Evolutionary conservation across 805 yeast species (phyloP), one percentile per base, ranked within the genome.

Genomic region (Starmerella cellae): DNA sequence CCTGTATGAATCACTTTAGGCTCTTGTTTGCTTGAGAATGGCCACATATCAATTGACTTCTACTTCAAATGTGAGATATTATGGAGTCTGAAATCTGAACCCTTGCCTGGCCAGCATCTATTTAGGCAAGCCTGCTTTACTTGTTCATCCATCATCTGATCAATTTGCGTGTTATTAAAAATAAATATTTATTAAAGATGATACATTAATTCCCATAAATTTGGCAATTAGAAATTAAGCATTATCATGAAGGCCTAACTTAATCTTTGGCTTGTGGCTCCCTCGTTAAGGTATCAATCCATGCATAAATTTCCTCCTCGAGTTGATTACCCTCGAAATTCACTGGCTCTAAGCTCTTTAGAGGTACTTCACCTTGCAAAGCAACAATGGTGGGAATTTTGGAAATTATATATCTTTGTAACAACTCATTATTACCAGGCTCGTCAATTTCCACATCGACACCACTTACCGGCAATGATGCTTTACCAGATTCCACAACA

Each of bases 371-470:
- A 42, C 79, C 79, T 46, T 71, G 65, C 38, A 82, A 67, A 8
- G 79, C 74, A 1, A 83, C 77, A 3, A 82, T 61, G 0, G 79
- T 69, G 2, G 94, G 94, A 4, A 82, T 66, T 27, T 66, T 62
- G 23, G 62, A 63, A 18, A 77, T 71, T 18, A 69, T 67, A 55
- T 78, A 83, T 36, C 76, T 68, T 35, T 69, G 58, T 59, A 74
- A 59, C 43, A 82, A 60, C 10, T 73, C 81, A 37, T 69, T 67
- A 19, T 78, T 76, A 2, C 71, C 84, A 10, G 69, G 70, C 47
- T 74, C 73, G 55, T 82, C 91, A 27, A 77, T 66, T 53, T 81
- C 82, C 16, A 82, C 70, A 55, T 79, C 85, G 8, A 79, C 91
- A 63, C 75, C 64, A 52, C 74, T 73, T 27, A 82, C 67, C 34